Evolutionary conservation across 2,329 filamentous ascomycete genomes (phyloP), one percentile per base, ranked within the genome.

Genomic region (Monosporascus sp.): DNA sequence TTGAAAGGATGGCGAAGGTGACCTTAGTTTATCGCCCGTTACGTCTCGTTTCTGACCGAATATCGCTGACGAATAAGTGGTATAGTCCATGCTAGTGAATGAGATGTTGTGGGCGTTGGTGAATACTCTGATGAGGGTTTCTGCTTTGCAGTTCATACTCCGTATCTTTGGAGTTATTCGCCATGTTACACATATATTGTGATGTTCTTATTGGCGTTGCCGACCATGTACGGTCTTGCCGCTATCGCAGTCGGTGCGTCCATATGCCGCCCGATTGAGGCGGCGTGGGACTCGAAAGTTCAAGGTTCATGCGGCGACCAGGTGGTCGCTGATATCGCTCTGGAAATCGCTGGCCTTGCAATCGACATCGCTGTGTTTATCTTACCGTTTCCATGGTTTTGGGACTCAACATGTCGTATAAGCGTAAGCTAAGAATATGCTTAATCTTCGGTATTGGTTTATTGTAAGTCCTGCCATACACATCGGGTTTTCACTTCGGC

Each of bases 51-150:
- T 11, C 8, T 27, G 27, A 9, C 8, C 3, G 27, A 27, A 11
- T 6, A 27, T 27, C 27, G 27, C 27, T 27, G 27, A 27, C 7
- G 8, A 2, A 27, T 11, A 27, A 27, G 27, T 27, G 27, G 18
- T n/a, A 22, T 20, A 55, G 53, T 55, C 53, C 5, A 42, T 55
- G 15, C 37, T 55, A n/a, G 39, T 37, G 14, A 55, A 39, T 20
- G 53, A 55, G 39, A 44, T 38, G 20, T 34, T 55, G 6, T 55
- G 53, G 53, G 53, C 51, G 20, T 25, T 53, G 8, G 51, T 53
- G 6, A 55, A 55, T 15, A 47, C 50, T n/a, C 51, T 53, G 14
- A 53, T 55, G 17, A 51, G 53, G 24, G 42, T 55, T 36, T 50
- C 53, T 6, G 53, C 50, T 22, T 47, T 48, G 11, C 6, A 42